phyloP scores from a whole-genome alignment of 768 basidiomycete species.

The Tricholoma terreum region DNA sequence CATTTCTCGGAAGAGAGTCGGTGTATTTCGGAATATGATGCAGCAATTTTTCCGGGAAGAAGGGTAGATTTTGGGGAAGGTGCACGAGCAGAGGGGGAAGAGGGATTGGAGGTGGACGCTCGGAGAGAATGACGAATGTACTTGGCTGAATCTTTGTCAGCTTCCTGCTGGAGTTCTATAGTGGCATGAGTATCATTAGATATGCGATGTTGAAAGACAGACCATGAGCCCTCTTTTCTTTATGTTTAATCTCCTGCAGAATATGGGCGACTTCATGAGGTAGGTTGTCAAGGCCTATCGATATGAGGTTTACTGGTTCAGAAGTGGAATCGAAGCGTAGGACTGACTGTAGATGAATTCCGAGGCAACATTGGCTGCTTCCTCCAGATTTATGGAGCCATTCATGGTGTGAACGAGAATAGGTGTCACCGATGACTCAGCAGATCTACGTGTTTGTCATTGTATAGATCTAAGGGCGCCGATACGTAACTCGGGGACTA shows the following conservation, averaged over 20 bases:
- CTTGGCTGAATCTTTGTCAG: constrained; percentile 45
- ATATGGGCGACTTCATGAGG: constrained; percentile 52
- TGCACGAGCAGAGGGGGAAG: constrained; percentile 28
- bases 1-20: constrained; percentile 46
- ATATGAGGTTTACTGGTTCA: not conserved
- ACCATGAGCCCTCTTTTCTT: constrained; percentile 45
- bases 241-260: constrained; percentile 48
- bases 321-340: not conserved
- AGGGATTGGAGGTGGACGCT: constrained; percentile 23
- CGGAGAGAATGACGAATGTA: constrained; percentile 49
- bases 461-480: constrained; percentile 4
- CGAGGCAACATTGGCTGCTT: constrained; percentile 50
- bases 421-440: constrained; percentile 2
- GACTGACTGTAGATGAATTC: constrained; percentile 55
- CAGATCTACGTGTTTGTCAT: constrained; percentile 7
- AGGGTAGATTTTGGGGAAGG: constrained; percentile 36
- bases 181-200: not conserved
- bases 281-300: constrained; percentile 49
- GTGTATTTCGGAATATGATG: constrained; percentile 45
- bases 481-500: no score
- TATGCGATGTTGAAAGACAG: constrained; percentile 6
- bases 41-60: constrained; percentile 42
- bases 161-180: constrained; percentile 48
- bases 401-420: constrained; percentile 23
- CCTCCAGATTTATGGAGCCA: constrained; percentile 40